phyloP scores from a whole-genome alignment of 1,284 basidiomycete genomes.

The Naganishia albida region DNA sequence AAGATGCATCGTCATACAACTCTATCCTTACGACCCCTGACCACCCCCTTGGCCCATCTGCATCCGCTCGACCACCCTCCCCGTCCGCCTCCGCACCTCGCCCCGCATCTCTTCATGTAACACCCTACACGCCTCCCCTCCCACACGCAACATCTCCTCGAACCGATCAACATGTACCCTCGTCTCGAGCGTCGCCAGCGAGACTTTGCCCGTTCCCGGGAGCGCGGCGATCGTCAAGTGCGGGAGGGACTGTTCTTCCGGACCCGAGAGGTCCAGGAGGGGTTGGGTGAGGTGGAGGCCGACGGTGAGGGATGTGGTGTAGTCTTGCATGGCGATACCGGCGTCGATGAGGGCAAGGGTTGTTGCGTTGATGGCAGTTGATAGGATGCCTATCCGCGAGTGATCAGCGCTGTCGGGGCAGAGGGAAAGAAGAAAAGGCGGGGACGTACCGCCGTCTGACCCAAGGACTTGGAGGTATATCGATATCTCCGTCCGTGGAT shows the following conservation, averaged over 20 bases:
- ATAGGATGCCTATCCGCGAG: conserved; percentile 66
- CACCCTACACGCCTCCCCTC: conserved; percentile 72
- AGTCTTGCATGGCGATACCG: conserved; percentile 87
- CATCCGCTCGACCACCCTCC: conserved; percentile 59
- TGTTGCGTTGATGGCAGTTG: conserved; percentile 90
- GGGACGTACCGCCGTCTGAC: conserved; percentile 73
- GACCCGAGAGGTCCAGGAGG: conserved; percentile 78
- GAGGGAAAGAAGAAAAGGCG: background rate
- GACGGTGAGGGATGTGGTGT: conserved; percentile 80
- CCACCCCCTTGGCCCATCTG: conserved; percentile 31
- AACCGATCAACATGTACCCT: conserved; percentile 90
- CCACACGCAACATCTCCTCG: conserved; percentile 80
- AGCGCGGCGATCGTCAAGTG: conserved; percentile 83
- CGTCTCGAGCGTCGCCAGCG: conserved; percentile 89
- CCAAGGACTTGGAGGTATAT: conserved; percentile 89
- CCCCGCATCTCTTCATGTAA: conserved; percentile 81
- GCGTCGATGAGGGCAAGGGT: conserved; percentile 87
- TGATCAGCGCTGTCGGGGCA: background rate
- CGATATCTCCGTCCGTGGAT: conserved; percentile 91
- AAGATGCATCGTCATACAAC: too few species aligned
- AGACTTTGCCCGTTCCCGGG: conserved; percentile 78
- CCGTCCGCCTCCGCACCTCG: conserved; percentile 69
- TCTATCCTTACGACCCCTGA: too few species aligned
- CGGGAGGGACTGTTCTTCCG: conserved; percentile 89
- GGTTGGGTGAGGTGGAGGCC: conserved; percentile 70